Evolutionary conservation across 768 basidiomycete genomes (phyloP).

Genomic region (Mycena metata): DNA sequence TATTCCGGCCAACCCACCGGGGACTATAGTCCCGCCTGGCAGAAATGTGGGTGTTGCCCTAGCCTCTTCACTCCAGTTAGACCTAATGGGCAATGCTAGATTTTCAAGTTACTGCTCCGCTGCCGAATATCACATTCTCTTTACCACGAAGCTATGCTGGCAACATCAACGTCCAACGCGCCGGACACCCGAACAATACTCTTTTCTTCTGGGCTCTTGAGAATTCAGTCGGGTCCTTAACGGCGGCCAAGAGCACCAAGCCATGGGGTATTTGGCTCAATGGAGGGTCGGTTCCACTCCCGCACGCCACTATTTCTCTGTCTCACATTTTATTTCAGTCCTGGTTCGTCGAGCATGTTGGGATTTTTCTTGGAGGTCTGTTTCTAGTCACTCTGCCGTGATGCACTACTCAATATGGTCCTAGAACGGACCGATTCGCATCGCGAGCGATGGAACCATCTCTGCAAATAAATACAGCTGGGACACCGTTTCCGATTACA

Average conservation of each 20-base stretch:
- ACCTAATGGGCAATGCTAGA: slow-evolving; percentile 51
- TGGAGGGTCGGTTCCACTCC: slow-evolving; percentile 65
- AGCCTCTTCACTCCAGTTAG: too few species aligned
- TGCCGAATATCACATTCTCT: slow-evolving; percentile 74
- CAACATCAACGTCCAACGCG: slow-evolving; percentile 72
- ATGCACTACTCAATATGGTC: background rate
- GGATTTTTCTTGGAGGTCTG: slow-evolving; percentile 75
- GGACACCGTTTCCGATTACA: slow-evolving; percentile 71
- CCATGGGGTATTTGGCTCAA: slow-evolving; percentile 85
- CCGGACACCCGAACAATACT: slow-evolving; percentile 73
- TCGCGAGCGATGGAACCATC: slow-evolving; percentile 64
- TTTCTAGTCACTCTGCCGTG: slow-evolving; percentile 22
- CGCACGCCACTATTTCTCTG: slow-evolving; percentile 3
- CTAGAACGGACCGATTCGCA: slow-evolving; percentile 79
- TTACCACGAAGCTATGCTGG: slow-evolving; percentile 71
- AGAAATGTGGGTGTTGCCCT: slow-evolving; percentile 61
- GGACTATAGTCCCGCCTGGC: slow-evolving; percentile 71
- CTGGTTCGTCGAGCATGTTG: slow-evolving; percentile 78
- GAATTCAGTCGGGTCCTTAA: slow-evolving; percentile 68
- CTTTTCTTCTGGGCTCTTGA: slow-evolving; percentile 79
- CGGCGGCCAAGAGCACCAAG: slow-evolving; percentile 52
- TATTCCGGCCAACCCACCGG: slow-evolving; percentile 62
- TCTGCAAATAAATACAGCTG: slow-evolving; percentile 69
- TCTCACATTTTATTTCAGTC: slow-evolving; percentile 50
- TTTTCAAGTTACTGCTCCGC: slow-evolving; percentile 66